Conservation (phyloP, 768 basidiomycete species). For the Pilatotrama ljubarskyi region DNA sequence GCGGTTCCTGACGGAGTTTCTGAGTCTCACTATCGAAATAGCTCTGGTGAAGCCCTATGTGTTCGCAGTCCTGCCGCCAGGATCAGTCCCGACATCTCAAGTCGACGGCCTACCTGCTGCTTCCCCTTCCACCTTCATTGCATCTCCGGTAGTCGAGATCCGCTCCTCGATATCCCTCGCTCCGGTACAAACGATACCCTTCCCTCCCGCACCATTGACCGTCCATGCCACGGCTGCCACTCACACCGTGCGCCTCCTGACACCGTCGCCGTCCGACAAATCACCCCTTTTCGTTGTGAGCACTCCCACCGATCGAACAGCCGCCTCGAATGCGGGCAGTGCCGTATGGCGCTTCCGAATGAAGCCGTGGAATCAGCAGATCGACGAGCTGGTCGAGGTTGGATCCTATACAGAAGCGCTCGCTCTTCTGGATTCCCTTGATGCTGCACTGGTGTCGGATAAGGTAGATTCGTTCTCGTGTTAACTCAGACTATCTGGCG, state of each 20-base stretch:
- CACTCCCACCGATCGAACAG: conserved; percentile 71
- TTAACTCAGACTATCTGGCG: not conserved
- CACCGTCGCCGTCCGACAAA: conserved; percentile 51
- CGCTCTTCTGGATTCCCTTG: conserved; percentile 71
- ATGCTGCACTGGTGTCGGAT: conserved; percentile 57
- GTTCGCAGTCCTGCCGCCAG: conserved; percentile 71
- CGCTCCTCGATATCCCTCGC: conserved; percentile 68
- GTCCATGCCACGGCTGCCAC: conserved; percentile 18
- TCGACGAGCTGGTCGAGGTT: conserved; percentile 76
- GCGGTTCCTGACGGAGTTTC: not conserved
- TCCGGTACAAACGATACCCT: conserved; percentile 60
- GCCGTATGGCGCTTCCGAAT: conserved; percentile 76
- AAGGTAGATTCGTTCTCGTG: conserved; percentile 59
- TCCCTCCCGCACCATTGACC: conserved; percentile 50
- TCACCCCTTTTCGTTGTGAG: conserved; percentile 63
- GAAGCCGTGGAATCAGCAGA: conserved; percentile 74
- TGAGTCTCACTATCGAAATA: not conserved
- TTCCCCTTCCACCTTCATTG: conserved; percentile 42
- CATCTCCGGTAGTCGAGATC: conserved; percentile 66
- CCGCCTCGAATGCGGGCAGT: conserved; percentile 68
- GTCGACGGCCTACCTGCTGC: conserved; percentile 26
- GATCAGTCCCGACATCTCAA: conserved; percentile 46
- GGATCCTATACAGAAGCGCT: conserved; percentile 79
- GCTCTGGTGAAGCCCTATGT: conserved; percentile 79
- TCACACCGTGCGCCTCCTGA: conserved; percentile 62